Base-by-base conservation (phyloP, 352 stramenopile species). In the Pythium aristosporum region DNA sequence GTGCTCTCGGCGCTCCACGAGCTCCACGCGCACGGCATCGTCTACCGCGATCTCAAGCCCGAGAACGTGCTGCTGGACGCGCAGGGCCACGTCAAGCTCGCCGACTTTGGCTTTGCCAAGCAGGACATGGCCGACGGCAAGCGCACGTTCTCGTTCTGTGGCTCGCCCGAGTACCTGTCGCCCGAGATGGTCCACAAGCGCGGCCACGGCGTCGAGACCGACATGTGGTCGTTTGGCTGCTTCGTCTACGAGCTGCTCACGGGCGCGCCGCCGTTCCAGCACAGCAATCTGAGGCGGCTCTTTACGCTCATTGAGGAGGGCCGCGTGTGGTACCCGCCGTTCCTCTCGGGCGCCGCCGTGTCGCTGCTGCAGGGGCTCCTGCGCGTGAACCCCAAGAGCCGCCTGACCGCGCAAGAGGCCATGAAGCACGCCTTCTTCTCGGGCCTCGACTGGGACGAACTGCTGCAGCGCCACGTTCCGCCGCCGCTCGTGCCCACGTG, bases 141-240 rank as follows among this genome's bases (percentile, higher is more conserved):
- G 21, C 82, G 83, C 21, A 91, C 85, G 16, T 92, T 78, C 56
- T 92, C 85, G 21, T 94, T 94, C 68, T 94, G 85, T 30, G 85
- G 85, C 20, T 94, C 85, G 9, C 85, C 85, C 13, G 83, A 92
- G 71, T 94, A 94, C 44, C 61, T 94, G 28, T 94, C 85, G 32
- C 85, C 85, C n/a, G 85, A 94, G 66, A 94, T 94, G 85, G 85
- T 92, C 44, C 67, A 68, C 51, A 87, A 87, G 34, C 47, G 79
- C 36, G 85, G 85, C 49, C 85, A 94, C 42, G 77, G 80, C 41
- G 73, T 92, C 30, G 76, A 88, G 61, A 94, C 85, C 6, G 85
- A 94, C 71, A 88, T 94, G 77, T 94, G 85, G 85, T 92, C 85
- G 8, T 92, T 92, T 54, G 85, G 85, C 63, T 94, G 85, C 80